Conservation (phyloP, 192 early-diverging fungal genomes). For the Backusella australiensis region DNA sequence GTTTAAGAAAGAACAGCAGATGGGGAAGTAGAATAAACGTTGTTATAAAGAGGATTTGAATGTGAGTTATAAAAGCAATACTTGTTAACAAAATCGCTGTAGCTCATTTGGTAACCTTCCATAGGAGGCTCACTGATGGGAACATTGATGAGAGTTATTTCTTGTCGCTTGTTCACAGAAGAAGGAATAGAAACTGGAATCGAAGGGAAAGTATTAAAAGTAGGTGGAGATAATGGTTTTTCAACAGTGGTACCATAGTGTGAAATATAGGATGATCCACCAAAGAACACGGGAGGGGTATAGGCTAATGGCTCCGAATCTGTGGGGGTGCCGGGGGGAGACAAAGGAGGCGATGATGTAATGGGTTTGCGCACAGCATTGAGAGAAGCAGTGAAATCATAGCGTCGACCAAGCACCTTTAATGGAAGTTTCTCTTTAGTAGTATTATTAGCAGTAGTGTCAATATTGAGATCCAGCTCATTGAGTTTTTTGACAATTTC, state of each 20-base stretch:
- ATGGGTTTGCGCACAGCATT: conserved; percentile 29
- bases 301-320: neutral
- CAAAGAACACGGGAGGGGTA: conserved; percentile 13
- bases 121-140: neutral
- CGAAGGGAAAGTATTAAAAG: neutral
- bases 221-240: neutral
- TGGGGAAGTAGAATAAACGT: neutral
- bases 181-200: neutral
- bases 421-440: neutral
- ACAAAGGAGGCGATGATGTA: neutral
- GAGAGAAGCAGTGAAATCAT: conserved; percentile 40
- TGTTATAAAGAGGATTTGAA: neutral
- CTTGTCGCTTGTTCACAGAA: neutral
- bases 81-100: conserved; percentile 46
- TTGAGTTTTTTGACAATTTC: neutral
- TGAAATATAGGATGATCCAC: neutral
- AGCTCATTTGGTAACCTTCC: conserved; percentile 14
- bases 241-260: neutral
- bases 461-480: neutral
- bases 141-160: neutral
- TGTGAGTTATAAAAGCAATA: conserved; percentile 53
- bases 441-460: neutral
- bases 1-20: conserved; percentile 11
- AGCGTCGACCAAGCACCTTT: conserved; percentile 27
- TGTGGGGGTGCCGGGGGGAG: neutral